Evolutionary conservation across 148 eudicot genomes (phyloP).

Genomic region (Linanthus parryae): DNA sequence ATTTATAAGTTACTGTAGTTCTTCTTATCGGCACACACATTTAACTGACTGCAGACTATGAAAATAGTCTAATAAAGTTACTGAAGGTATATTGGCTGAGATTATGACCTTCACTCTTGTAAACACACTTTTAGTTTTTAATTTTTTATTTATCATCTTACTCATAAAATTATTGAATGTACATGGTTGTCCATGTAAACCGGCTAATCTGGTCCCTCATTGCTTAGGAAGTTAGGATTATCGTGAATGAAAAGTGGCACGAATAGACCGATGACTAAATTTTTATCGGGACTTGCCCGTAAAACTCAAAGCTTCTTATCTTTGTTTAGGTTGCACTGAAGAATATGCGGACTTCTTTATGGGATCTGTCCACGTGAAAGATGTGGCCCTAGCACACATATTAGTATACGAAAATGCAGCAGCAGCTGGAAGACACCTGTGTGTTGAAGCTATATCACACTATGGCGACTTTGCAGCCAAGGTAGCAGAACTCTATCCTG

Average conservation of each 20-base stretch:
- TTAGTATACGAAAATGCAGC: slow-evolving; percentile 79
- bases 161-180: no score
- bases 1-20: not conserved
- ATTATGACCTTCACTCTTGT: no score
- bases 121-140: no score
- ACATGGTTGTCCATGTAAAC: no score
- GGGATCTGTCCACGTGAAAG: slow-evolving; percentile 89
- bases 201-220: no score
- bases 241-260: not conserved
- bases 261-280: not conserved
- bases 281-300: not conserved
- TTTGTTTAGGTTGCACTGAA: slow-evolving; percentile 62
- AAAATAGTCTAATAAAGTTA: no score
- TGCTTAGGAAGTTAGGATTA: not conserved
- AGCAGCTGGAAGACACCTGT: slow-evolving; percentile 84
- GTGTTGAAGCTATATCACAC: slow-evolving; percentile 85
- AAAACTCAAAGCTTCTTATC: slow-evolving; percentile 1
- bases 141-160: no score
- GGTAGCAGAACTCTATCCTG: slow-evolving; percentile 79
- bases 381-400: slow-evolving; percentile 95
- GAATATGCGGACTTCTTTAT: slow-evolving; percentile 58
- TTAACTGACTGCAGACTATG: no score
- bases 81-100: no score
- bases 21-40: no score
- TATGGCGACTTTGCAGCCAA: slow-evolving; percentile 82